Base-by-base conservation (phyloP, 225 moss, liverwort and hornwort species). In the Polytrichum commune region DNA sequence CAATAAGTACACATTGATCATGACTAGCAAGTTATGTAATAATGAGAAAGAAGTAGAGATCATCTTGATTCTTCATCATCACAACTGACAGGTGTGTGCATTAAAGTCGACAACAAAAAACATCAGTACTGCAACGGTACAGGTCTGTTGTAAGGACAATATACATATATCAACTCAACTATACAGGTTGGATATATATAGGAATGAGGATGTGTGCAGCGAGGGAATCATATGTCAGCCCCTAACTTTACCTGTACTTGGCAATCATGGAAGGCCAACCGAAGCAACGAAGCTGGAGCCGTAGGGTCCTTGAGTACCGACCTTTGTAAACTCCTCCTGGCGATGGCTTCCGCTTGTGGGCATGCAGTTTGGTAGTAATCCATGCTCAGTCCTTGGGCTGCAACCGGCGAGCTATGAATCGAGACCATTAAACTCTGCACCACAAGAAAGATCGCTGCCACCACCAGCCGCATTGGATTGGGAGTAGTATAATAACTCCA, bases 251-350 rank as follows among this genome's bases (percentile, higher is more conserved):
- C 90, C 85, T 88, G 76, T 67, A 90, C 90, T 79, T 85, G 84
- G 54, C 90, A 90, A 69, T 90, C 90, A 70, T 90, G 90, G 66
- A 90, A 90, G 27, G 70, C 73, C 19, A 88, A 75, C 46, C 90
- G 85, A 38, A 90, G 75, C 22, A 90, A 73, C 1, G 88, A 79
- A 64, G 85, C 81, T 27, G 88, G 85, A 65, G 90, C 85, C 29
- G 81, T 88, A 26, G 83, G 73, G 67, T 90, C 88, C 18, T 73
- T 63, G 13, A 74, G 74, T 70, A 81, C 28, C 68, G 62, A 72
- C 20, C 70, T 28, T 27, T 62, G 64, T 7, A 90, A 70, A 58
- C 82, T 79, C 32, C 62, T 72, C 27, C 77, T 66, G 38, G 81
- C 88, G 55, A 90, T 78, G 5, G 53, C 54, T 73, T 88, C 83